These are phyloP conservation scores for Flueggea neowawraea DNA, from an alignment of 441 rosid genomes.

Conservation along the genomic window DNA sequence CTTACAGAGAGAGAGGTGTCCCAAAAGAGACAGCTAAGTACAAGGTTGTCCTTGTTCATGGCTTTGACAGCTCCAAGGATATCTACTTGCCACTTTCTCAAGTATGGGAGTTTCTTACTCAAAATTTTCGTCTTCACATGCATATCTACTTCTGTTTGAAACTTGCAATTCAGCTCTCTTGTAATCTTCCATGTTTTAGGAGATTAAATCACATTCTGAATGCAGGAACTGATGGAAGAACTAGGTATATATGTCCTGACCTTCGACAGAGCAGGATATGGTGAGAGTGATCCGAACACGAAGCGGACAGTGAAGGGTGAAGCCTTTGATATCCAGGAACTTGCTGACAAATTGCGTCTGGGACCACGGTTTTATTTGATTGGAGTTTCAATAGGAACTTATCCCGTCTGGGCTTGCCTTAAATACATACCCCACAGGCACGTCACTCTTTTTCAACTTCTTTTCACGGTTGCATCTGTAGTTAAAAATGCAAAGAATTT, in stretches of 20 bases:
- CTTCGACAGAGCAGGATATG: constrained; percentile 73
- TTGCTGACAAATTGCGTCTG: constrained; percentile 46
- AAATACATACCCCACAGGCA: constrained; percentile 70
- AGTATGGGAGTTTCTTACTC: not conserved
- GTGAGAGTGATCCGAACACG: constrained; percentile 72
- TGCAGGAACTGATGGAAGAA: constrained; percentile 57
- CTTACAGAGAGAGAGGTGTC: constrained; percentile 40
- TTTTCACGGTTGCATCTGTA: not conserved
- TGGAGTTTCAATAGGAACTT: constrained; percentile 63
- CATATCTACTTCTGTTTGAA: too few species aligned
- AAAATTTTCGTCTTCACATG: too few species aligned
- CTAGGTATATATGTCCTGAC: constrained; percentile 41
- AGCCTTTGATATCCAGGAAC: constrained; percentile 66
- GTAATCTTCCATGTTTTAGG: too few species aligned
- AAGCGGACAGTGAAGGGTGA: constrained; percentile 49
- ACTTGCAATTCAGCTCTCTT: too few species aligned
- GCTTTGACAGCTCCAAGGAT: constrained; percentile 42
- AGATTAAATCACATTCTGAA: too few species aligned
- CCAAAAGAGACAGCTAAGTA: constrained; percentile 28
- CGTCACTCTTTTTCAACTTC: not conserved
- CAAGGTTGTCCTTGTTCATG: constrained; percentile 33
- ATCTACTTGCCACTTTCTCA: constrained; percentile 16
- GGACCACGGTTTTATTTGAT: constrained; percentile 51
- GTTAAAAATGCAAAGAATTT: too few species aligned
- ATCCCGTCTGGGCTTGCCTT: constrained; percentile 60